These are phyloP conservation scores for Chenopodium album DNA, from an alignment of 148 eudicot genomes.

Conservation along the genomic window DNA sequence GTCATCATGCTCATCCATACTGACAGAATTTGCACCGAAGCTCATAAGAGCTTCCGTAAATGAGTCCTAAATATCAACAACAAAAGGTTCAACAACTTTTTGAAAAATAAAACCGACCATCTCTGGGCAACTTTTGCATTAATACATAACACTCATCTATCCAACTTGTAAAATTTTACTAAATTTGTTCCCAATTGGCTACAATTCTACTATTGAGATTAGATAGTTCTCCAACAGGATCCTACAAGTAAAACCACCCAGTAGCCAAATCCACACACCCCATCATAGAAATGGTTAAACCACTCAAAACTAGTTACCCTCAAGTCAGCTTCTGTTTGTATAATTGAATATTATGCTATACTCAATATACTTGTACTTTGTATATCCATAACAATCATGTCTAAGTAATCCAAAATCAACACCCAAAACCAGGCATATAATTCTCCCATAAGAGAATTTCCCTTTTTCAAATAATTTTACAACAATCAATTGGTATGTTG, in stretches of 20 bases:
- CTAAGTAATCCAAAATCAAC: neutral
- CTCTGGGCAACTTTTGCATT: neutral
- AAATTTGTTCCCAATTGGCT: neutral
- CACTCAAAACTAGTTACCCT: neutral
- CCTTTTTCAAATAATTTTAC: neutral
- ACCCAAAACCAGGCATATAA: neutral
- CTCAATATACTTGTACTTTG: neutral
- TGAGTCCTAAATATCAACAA: constrained; percentile 46
- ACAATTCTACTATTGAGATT: neutral
- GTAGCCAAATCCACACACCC: neutral
- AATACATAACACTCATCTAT: neutral
- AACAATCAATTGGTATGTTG: neutral
- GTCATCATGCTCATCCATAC: constrained; percentile 64
- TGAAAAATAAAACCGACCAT: constrained; percentile 1
- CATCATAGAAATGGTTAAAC: neutral
- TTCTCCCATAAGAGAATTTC: neutral
- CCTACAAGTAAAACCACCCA: neutral
- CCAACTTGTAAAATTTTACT: neutral
- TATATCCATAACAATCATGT: neutral
- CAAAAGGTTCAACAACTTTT: neutral
- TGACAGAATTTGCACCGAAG: constrained; percentile 87
- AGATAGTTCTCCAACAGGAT: neutral
- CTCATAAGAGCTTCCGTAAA: constrained; percentile 84
- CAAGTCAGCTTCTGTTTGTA: neutral
- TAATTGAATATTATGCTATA: neutral